phyloP scores from a whole-genome alignment of 2,329 filamentous ascomycete species.

The Bipolaris sorokiniana region DNA sequence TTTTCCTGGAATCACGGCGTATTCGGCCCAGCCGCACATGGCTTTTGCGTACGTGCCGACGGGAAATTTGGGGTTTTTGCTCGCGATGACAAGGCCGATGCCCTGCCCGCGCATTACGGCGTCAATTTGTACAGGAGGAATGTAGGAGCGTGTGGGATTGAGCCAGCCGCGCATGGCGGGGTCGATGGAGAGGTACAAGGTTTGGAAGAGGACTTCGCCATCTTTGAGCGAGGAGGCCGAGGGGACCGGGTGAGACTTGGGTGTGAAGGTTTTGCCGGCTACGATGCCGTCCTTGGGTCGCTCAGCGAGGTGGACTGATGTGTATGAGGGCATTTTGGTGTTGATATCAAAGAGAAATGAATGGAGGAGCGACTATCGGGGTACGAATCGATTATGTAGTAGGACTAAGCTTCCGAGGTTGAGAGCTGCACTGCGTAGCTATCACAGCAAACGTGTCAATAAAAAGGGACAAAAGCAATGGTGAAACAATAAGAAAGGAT shows the following conservation, averaged over 20 bases:
- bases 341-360: background rate
- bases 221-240: slow-evolving; percentile 60
- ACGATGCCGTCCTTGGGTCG: slow-evolving; percentile 67
- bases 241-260: slow-evolving; percentile 58
- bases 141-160: slow-evolving; percentile 64
- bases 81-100: slow-evolving; percentile 67
- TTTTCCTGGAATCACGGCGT: slow-evolving; percentile 64
- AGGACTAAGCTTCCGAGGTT: too few species aligned
- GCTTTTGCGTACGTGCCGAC: slow-evolving; percentile 65
- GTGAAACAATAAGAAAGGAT: background rate
- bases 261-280: slow-evolving; percentile 68
- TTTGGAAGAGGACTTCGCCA: slow-evolving; percentile 66
- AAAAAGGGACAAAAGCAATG: background rate
- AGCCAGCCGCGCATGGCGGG: slow-evolving; percentile 80
- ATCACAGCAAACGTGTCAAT: too few species aligned
- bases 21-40: slow-evolving; percentile 68
- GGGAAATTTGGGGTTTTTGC: slow-evolving; percentile 61
- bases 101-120: slow-evolving; percentile 70
- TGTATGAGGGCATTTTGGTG: slow-evolving; percentile 49
- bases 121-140: slow-evolving; percentile 71
- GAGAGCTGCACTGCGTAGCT: too few species aligned
- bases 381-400: background rate
- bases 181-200: slow-evolving; percentile 71
- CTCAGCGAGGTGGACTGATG: slow-evolving; percentile 65
- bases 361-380: background rate